Evolutionary conservation across 2,329 filamentous ascomycete species (phyloP).

Genomic region (Emmonsiellopsis sp.): DNA sequence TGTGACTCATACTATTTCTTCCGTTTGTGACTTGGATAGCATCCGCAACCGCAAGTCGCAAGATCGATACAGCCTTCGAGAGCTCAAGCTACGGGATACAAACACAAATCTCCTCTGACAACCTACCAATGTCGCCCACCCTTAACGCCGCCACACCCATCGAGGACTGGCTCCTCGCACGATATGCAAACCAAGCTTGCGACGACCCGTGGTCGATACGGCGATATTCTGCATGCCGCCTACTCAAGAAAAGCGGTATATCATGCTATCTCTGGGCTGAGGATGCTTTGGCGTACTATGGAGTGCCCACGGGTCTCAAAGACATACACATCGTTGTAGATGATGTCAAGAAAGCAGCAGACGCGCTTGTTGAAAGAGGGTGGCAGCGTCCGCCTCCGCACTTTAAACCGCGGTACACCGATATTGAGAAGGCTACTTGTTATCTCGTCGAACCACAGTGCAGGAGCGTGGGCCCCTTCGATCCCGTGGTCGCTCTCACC

Average conservation of each 20-base stretch:
- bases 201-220: slow-evolving; percentile 8
- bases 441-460: slow-evolving; percentile 11
- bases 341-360: no score
- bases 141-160: slow-evolving; percentile 1
- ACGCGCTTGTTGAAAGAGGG: slow-evolving; percentile 8
- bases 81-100: slow-evolving; percentile 3
- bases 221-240: slow-evolving; percentile 10
- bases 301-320: no score
- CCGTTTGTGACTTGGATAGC: background rate
- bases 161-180: slow-evolving; percentile 9
- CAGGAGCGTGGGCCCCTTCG: slow-evolving; percentile 7
- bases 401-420: slow-evolving; percentile 5
- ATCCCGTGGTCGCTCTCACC: slow-evolving; percentile 13
- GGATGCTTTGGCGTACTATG: no score
- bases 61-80: background rate
- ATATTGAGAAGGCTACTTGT: slow-evolving; percentile 7
- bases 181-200: slow-evolving; percentile 9
- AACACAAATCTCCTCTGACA: slow-evolving; percentile 2
- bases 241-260: slow-evolving; percentile 9
- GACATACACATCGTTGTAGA: no score
- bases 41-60: slow-evolving; percentile 1
- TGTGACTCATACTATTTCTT: background rate
- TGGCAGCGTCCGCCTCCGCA: slow-evolving; percentile 10
- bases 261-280: slow-evolving; percentile 10
- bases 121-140: slow-evolving; percentile 1